phyloP scores from a whole-genome alignment of 176 grass and related monocot species.

The Triticum turgidum region DNA sequence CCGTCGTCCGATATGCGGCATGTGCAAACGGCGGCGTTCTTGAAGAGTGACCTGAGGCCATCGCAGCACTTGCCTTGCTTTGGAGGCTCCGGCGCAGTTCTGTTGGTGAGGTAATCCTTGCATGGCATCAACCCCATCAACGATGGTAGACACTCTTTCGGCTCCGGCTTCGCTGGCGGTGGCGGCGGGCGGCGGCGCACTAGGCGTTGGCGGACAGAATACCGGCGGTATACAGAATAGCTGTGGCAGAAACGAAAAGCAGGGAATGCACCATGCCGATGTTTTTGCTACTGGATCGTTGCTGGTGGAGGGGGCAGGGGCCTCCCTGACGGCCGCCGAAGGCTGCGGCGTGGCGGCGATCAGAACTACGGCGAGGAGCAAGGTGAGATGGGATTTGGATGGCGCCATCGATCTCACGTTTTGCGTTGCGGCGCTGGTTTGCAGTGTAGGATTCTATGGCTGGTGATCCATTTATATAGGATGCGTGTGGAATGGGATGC shows the following conservation, averaged over 20 bases:
- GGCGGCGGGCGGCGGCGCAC: neutral
- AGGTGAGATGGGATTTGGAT: neutral
- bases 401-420: neutral
- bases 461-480: no score
- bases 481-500: no score
- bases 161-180: neutral
- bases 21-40: neutral
- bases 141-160: neutral
- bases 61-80: conserved; percentile 2
- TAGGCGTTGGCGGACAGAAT: neutral
- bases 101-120: conserved; percentile 26
- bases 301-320: neutral
- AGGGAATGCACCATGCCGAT: neutral
- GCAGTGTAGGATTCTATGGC: no score
- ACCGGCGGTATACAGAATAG: no score
- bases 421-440: no score
- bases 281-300: neutral
- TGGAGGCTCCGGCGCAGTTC: neutral
- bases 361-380: conserved; percentile 1
- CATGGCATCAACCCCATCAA: conserved; percentile 26
- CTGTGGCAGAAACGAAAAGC: neutral
- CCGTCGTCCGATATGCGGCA: conserved; percentile 17
- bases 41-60: neutral
- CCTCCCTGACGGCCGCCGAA: neutral
- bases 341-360: neutral